These are phyloP conservation scores for Trichosanthes cucumerina DNA, from an alignment of 306 rosid genomes.

Conservation along the genomic window DNA sequence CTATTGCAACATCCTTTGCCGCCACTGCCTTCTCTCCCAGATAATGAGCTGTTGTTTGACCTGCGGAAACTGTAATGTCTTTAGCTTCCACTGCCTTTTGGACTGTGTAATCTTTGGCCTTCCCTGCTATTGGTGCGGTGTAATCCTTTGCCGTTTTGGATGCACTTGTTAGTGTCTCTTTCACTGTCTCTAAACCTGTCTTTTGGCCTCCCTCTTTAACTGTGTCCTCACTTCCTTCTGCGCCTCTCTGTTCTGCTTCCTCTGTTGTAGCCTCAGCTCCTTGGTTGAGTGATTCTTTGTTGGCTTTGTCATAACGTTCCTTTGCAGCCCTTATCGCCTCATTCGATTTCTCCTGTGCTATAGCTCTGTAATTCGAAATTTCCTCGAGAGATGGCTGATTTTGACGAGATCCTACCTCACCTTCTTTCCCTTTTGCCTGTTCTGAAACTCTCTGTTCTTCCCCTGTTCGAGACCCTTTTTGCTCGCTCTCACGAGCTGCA, in stretches of 20 bases:
- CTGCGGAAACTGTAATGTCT: slow-evolving; percentile 19
- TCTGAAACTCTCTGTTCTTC: slow-evolving; percentile 10
- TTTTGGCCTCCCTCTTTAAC: slow-evolving; percentile 20
- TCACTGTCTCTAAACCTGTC: slow-evolving; percentile 26
- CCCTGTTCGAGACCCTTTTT: neutral
- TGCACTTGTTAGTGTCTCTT: slow-evolving; percentile 21
- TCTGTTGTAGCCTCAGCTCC: slow-evolving; percentile 17
- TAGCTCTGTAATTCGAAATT: slow-evolving; percentile 5
- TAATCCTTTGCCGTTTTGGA: slow-evolving; percentile 28
- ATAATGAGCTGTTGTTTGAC: slow-evolving; percentile 23
- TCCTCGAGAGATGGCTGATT: slow-evolving; percentile 8
- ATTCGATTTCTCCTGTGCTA: slow-evolving; percentile 32
- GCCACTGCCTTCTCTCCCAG: slow-evolving; percentile 32
- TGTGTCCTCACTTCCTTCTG: neutral
- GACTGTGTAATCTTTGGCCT: slow-evolving; percentile 28
- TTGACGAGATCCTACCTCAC: neutral
- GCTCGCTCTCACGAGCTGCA: slow-evolving; percentile 6
- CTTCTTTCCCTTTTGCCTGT: neutral
- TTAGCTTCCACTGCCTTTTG: slow-evolving; percentile 20
- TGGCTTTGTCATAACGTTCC: slow-evolving; percentile 31
- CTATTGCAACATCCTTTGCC: slow-evolving; percentile 31
- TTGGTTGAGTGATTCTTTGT: slow-evolving; percentile 23
- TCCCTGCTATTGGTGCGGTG: slow-evolving; percentile 27
- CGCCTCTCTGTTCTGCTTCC: slow-evolving; percentile 12
- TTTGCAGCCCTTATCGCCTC: slow-evolving; percentile 32